A percentile compares a stretch with the other conserved stretches of the same genome.
These are phyloP conservation scores for Blastocystis sp. DNA, from an alignment of 352 stramenopile genomes.

Conservation along the genomic window DNA sequence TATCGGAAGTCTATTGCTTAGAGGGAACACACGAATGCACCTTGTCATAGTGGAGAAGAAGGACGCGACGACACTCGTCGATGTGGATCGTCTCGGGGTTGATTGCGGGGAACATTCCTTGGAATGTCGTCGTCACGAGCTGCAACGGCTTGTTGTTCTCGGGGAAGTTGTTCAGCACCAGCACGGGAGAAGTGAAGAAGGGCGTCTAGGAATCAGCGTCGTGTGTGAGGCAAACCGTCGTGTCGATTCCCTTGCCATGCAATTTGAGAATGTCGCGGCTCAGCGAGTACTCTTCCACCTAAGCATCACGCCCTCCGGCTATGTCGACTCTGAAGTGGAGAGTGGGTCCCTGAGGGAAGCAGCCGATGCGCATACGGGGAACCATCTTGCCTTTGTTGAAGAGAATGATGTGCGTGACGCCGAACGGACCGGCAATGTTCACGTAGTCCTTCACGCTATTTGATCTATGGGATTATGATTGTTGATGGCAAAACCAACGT, in stretches of 20 bases:
- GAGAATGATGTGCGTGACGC: slow-evolving; percentile 94
- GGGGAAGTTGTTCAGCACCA: slow-evolving; percentile 98
- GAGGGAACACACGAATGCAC: slow-evolving; percentile 42
- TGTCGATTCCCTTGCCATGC: slow-evolving; percentile 77
- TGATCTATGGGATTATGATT: neutral
- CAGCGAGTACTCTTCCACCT: slow-evolving; percentile 67
- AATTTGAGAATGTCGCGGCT: slow-evolving; percentile 65
- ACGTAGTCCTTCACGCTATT: slow-evolving; percentile 89
- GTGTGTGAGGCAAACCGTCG: slow-evolving; percentile 86
- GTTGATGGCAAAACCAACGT: slow-evolving; percentile 79
- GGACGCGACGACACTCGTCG: slow-evolving; percentile 91
- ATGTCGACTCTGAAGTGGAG: slow-evolving; percentile 77
- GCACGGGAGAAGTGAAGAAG: slow-evolving; percentile 88
- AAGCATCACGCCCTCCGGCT: slow-evolving; percentile 76
- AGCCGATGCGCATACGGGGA: slow-evolving; percentile 90
- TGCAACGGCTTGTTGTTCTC: slow-evolving; percentile 81
- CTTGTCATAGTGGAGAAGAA: slow-evolving; percentile 95
- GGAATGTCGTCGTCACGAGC: slow-evolving; percentile 97
- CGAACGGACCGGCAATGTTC: slow-evolving; percentile 86
- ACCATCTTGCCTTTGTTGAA: slow-evolving; percentile 89
- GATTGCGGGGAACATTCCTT: slow-evolving; percentile 98
- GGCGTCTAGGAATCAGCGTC: slow-evolving; percentile 86
- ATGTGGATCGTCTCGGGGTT: slow-evolving; percentile 94
- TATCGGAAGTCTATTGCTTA: slow-evolving; percentile 26
- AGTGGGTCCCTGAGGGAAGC: slow-evolving; percentile 90